phyloP scores from a whole-genome alignment of 371 early-diverging fungal species.

The Mortierella sp. region DNA sequence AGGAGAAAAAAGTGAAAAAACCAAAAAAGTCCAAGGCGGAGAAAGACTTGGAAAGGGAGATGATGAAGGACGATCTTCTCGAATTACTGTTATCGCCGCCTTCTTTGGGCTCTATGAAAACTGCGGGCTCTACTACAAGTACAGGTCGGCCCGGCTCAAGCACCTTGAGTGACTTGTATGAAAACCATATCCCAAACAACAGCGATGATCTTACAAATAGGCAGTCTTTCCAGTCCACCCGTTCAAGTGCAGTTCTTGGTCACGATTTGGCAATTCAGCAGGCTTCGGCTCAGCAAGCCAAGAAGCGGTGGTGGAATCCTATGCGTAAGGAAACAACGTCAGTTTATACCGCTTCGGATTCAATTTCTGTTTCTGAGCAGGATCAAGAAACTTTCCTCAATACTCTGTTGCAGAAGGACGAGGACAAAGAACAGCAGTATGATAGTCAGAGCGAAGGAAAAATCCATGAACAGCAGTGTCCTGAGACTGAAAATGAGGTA shows the following conservation, averaged over 20 bases:
- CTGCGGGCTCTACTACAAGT: conserved; percentile 15
- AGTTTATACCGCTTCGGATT: conserved; percentile 17
- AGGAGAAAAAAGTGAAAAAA: conserved; percentile 11
- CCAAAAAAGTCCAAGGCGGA: not conserved
- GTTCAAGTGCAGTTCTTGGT: conserved; percentile 19
- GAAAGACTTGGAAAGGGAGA: not conserved
- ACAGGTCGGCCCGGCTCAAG: conserved; percentile 13
- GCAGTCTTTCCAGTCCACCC: conserved; percentile 31
- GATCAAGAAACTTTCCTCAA: conserved; percentile 43
- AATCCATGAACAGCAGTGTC: not conserved
- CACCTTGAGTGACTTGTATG: not conserved
- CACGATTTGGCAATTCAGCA: conserved; percentile 20
- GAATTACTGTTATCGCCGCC: not conserved
- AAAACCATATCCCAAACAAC: conserved; percentile 6
- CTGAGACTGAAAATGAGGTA: not conserved
- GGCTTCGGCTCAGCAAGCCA: conserved; percentile 37
- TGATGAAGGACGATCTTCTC: conserved; percentile 1
- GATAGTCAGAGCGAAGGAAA: not conserved
- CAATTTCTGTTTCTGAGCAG: conserved; percentile 25
- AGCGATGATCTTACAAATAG: conserved; percentile 8
- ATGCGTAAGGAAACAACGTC: conserved; percentile 41
- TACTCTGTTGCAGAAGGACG: conserved; percentile 13
- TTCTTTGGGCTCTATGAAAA: conserved; percentile 13
- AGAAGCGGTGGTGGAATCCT: conserved; percentile 47
- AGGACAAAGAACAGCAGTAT: conserved; percentile 1